Evolutionary conservation across 2,329 filamentous ascomycete species (phyloP).

Genomic region (Pyricularia sp.): DNA sequence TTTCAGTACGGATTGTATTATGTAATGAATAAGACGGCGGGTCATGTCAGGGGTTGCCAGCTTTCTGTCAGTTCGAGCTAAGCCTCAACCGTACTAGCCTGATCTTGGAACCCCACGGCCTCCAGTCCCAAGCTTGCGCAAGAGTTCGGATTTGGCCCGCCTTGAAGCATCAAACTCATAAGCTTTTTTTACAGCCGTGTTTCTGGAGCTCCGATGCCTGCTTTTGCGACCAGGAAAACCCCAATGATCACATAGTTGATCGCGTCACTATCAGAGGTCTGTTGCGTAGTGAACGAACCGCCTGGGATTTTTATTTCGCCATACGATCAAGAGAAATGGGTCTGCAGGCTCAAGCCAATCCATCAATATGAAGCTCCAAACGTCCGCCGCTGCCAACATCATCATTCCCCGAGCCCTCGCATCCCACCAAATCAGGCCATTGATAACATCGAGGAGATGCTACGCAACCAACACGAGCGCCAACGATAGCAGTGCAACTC

Average conservation of each 20-base stretch:
- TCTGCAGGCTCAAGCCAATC: neutral
- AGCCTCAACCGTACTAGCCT: slow-evolving; percentile 15
- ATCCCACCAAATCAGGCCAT: neutral
- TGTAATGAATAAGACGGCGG: neutral
- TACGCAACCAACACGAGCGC: slow-evolving; percentile 48
- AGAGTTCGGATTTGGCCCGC: neutral
- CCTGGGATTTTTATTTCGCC: neutral
- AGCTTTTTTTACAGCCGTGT: neutral
- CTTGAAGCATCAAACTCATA: neutral
- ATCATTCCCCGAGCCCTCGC: slow-evolving; percentile 1
- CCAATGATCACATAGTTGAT: neutral
- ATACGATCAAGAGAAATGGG: neutral
- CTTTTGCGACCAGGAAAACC: neutral
- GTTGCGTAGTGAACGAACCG: neutral
- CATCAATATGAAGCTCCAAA: slow-evolving; percentile 4
- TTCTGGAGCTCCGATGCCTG: neutral
- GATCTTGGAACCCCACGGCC: neutral
- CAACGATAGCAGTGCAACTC: slow-evolving; percentile 23
- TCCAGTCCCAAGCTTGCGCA: neutral
- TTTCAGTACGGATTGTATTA: slow-evolving; percentile 15
- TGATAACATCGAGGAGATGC: slow-evolving; percentile 24
- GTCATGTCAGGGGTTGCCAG: neutral
- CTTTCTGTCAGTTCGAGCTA: slow-evolving; percentile 15
- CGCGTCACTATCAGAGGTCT: neutral
- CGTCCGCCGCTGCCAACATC: slow-evolving; percentile 3